Evolutionary conservation across 768 basidiomycete genomes (phyloP), one percentile per base, ranked within the genome.

Genomic region (Serendipita sp.): DNA sequence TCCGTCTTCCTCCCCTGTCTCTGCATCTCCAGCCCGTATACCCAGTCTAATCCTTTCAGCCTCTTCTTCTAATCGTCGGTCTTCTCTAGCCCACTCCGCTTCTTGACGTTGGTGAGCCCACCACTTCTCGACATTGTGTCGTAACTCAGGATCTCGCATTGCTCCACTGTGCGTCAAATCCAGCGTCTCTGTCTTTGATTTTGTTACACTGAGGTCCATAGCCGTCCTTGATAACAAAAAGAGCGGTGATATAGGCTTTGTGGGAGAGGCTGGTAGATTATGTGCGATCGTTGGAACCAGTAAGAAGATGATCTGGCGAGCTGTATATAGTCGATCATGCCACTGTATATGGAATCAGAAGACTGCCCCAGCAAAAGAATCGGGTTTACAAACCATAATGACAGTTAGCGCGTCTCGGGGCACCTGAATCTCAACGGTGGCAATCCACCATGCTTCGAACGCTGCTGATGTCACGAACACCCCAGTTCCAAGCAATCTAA

Each of bases 221-320:
- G 69, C 72, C 48, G 69, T 68, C 60, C 67, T 64, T 5, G 66
- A 63, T 15, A 72, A 70, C 23, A 55, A 45, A 6, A 60, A 44
- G 67, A 75, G 72, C 70, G 75, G 68, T 67, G 70, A 68, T n/a
- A 60, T 37, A 64, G 70, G 67, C 66, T 74, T 68, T 0, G 69
- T 68, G 5, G 71, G 66, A 3, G 71, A 58, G 18, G 75, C 76
- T 3, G 81, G 77, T 3, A 76, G 62, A 60, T 75, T 67, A 69
- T 79, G 77, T 8, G 83, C 69, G 62, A 80, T 40, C 31, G 82
- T 66, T 3, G 86, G 83, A 2, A 88, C 75, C 34, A 77, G 4
- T 64, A 87, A 74, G 73, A 88, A 85, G 63, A 86, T 71, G 1
- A 76, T 31, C 63, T 80, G 79, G n/a, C 87, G 85, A 37, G 73